Base-by-base conservation (phyloP, 495 filamentous ascomycete genomes). In the Apiosordaria backusii region DNA sequence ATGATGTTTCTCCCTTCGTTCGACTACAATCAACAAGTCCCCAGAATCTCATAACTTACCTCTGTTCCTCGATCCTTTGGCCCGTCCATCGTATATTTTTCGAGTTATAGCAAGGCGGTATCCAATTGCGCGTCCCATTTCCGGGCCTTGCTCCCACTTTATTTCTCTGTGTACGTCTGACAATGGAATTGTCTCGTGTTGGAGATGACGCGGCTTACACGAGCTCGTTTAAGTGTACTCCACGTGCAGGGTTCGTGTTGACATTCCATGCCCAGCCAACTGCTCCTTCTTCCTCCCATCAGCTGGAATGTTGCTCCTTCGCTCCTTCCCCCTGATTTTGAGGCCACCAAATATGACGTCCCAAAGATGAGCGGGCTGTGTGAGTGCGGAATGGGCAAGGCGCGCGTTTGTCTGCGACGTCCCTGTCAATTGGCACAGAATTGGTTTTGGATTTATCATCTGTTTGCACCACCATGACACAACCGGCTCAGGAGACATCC, bases 391-490 rank as follows among this genome's bases (percentile, higher is more conserved):
- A 59, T 59, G 24, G 24, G 5, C 57, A 59, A 59, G 57, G 26
- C 57, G 57, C 22, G 22, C 23, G 26, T 59, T 23, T 27, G 57
- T 59, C 26, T 59, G 57, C 10, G 1, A 18, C 13, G 23, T 23
- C 57, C 57, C 23, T 26, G 57, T 26, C 57, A 59, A 18, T 26
- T 45, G 35, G 35, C 35, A 45, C 35, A 45, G 35, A 25, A 25
- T 59, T 6, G 57, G 16, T 59, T 18, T 25, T 15, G 19, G 10
- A 18, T 25, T 25, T 23, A 26, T 26, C 57, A 59, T 23, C 57
- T 59, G 57, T 59, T 59, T 59, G 57, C 23, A 59, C 26, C 24
- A 59, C 57, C 57, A 18, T 59, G 57, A 29, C 24, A 59, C 57
- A 59, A 59, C n/a, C 16, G 18, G 53, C 18, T 21, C 22, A 6